phyloP scores from a whole-genome alignment of 2,329 filamentous ascomycete species.

The Diaporthe sp. region DNA sequence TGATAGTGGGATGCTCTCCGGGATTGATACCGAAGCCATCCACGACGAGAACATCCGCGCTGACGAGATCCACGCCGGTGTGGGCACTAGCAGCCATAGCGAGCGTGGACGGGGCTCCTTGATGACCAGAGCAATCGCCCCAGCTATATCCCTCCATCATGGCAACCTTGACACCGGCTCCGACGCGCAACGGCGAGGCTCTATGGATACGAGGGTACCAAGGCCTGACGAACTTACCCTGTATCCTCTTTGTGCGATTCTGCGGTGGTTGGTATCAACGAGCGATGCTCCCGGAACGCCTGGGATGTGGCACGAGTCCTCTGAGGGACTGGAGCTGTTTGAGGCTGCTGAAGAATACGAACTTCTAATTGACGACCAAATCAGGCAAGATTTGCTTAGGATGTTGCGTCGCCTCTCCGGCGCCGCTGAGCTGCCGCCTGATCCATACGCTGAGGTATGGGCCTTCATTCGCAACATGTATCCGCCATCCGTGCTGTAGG shows the following conservation, averaged over 20 bases:
- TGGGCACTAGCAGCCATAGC: background rate
- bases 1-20: background rate
- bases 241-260: background rate
- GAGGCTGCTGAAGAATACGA: background rate
- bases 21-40: background rate
- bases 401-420: background rate
- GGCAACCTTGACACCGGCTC: background rate
- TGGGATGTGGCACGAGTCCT: background rate
- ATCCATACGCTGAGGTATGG: background rate
- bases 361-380: background rate
- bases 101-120: background rate
- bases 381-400: background rate
- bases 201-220: fast-evolving
- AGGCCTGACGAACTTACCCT: background rate
- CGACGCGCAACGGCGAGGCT: background rate
- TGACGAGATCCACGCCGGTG: background rate
- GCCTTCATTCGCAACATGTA: background rate
- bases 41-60: background rate
- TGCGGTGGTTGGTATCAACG: background rate
- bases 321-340: background rate
- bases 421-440: background rate
- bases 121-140: no score
- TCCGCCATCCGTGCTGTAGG: background rate
- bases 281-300: background rate
- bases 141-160: background rate